Evolutionary conservation across 2,329 filamentous ascomycete species (phyloP), one percentile per base, ranked within the genome.

Genomic region (Geosmithia putterillii): DNA sequence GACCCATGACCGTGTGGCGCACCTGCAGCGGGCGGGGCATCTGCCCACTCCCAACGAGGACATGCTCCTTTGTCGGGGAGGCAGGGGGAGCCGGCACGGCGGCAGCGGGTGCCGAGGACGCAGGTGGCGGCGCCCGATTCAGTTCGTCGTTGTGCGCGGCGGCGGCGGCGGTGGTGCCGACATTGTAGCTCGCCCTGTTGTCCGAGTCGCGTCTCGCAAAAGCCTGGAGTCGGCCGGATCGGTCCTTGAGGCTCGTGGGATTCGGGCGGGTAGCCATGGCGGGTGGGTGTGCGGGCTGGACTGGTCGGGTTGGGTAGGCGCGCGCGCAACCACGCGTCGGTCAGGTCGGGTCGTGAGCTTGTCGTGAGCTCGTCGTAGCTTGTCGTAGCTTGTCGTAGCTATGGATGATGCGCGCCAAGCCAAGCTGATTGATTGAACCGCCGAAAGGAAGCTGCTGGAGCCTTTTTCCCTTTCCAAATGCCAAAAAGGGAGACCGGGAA

Each of bases 131-230:
- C 23, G 42, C 28, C n/a, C 45, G 36, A 9, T 20, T 37, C 10
- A 3, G 10, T 4, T 12, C 6, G 17, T 39, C 19, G 19, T 39
- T 8, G 18, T 40, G 25, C 17, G 25, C 19, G 10, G 34, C 40
- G 21, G 22, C 20, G 22, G 25, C 19, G 10, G 34, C 40, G 21
- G 22, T 18, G 22, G 32, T 25, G 23, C 23, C 23, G 7, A 10
- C 37, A 40, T 42, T 45, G 36, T 45, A 44, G 15, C 35, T 36
- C 19, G 41, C 39, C 22, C 35, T 28, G 41, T 35, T 35, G 35
- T 57, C 53, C 34, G 52, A 54, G 18, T 47, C 50, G 18, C 48
- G 47, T 34, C 57, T 51, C 34, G 55, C 60, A 48, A 62, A 62
- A 18, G 53, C 52, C 41, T 53, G 43, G 15, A 62, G 57, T 41